Evolutionary conservation across 2,329 filamentous ascomycete genomes (phyloP), one percentile per base, ranked within the genome.

Genomic region (Phialocephala sp.): DNA sequence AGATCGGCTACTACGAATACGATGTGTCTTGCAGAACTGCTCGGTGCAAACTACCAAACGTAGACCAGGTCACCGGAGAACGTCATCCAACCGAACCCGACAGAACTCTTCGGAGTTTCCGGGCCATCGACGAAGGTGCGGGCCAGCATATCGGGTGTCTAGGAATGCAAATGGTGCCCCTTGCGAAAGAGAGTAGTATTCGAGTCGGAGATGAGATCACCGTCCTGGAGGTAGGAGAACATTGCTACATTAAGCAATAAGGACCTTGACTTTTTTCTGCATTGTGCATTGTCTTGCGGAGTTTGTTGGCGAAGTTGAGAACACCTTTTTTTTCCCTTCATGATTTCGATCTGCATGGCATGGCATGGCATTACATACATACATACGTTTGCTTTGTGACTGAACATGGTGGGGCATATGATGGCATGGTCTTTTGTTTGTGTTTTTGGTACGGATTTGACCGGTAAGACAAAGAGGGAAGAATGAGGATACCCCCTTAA

Each of bases 11-110:
- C 15, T 85, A 84, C 64, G 81, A 87, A 8, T 87, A 88, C 68
- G 81, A 85, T 66, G 82, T 88, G 20, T 85, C 87, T 0, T 89
- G 88, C 72, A 85, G 89, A 36, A 91, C 89, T 0, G 86, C 88
- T 0, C 83, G 90, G 62, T 92, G 90, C 78, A 90, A 88, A 71
- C 76, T 93, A 71, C 89, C 89, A 22, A 92, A 92, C 70, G 87
- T 91, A 1, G 83, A 92, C 74, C 89, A 84, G 60, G 59, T 65
- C n/a, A 75, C 71, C 1, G 75, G 73, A 14, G 73, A 74, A 18
- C 64, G 68, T 57, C 74, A 76, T 58, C 57, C 71, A 20, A 68
- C 87, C 81, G 6, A 90, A 85, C n/a, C 89, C 0, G 85, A 88
- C 72, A 80, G 78, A 61, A 85, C 88, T 0, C 78, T 91, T 66